Evolutionary conservation across 2,329 filamentous ascomycete species (phyloP), one percentile per base, ranked within the genome.

Genomic region (Metarhizium robertsii): DNA sequence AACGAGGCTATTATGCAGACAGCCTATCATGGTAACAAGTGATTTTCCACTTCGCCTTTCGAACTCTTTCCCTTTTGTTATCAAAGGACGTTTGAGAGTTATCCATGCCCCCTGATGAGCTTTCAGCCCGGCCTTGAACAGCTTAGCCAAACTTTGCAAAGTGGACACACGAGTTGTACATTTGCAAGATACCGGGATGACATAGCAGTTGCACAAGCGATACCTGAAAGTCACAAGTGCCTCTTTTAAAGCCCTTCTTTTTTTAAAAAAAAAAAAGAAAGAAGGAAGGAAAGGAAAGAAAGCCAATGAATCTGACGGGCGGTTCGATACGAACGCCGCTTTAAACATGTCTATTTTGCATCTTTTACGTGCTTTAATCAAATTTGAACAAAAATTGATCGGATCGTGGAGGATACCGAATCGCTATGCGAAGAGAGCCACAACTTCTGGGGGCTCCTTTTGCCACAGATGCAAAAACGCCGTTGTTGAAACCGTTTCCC

Each of bases 401-500:
- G 56, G 54, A 73, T 74, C 72, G 72, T 74, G 70, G 71, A 74
- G 71, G 72, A 73, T 73, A 65, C 67, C 63, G 61, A 67, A 60
- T 63, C 62, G 65, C 67, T 66, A 66, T 67, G 66, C 66, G 61
- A 67, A 63, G 60, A 65, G 63, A 64, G 65, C 61, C 60, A 59
- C 60, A 59, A 58, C 57, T 58, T 51, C 55, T 55, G 55, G 43
- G 61, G 62, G 60, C 61, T 60, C 61, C 57, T 63, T 25, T 58
- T 62, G 63, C 60, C 58, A 59, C 60, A 64, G 65, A 71, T 69
- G 66, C 66, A 69, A 67, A 45, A 73, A 71, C 70, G 71, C 74
- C 72, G 76, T 78, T 79, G 76, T 79, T 79, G 77, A 79, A 79
- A 78, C 75, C 73, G 70, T 66, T 76, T 65, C 69, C 61, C 61